phyloP scores from a whole-genome alignment of 331 rosid species.

The Saraca asoca region DNA sequence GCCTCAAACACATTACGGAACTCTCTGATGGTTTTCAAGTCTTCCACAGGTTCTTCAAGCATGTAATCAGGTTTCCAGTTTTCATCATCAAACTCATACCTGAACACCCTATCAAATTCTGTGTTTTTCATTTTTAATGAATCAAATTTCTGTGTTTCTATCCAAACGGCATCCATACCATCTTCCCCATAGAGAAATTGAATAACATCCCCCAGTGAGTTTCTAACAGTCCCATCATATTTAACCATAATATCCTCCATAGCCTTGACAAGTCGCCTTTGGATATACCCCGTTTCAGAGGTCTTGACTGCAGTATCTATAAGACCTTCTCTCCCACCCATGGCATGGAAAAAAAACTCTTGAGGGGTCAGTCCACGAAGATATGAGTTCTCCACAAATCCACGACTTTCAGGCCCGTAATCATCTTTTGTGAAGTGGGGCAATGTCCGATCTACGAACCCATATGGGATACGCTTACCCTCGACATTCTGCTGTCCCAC shows the following conservation, averaged over 20 bases:
- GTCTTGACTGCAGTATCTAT: conserved; percentile 98
- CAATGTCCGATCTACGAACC: conserved; percentile 88
- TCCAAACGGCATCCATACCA: conserved; percentile 99
- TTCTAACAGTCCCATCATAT: conserved; percentile 97
- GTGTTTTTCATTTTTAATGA: conserved; percentile 86
- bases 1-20: conserved; percentile 97
- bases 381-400: conserved; percentile 97
- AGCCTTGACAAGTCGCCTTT: conserved; percentile 96
- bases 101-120: conserved; percentile 81
- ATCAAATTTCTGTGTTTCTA: conserved; percentile 93
- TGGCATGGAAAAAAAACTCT: conserved; percentile 98
- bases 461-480: conserved; percentile 98
- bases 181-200: conserved; percentile 98
- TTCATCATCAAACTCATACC: conserved; percentile 87
- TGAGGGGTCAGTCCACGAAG: conserved; percentile 97
- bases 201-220: conserved; percentile 93
- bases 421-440: conserved; percentile 98
- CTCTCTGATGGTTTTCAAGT: conserved; percentile 90
- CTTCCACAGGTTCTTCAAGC: conserved; percentile 95
- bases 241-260: conserved; percentile 99
- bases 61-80: conserved; percentile 95
- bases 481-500: conserved; percentile 99
- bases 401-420: conserved; percentile 99
- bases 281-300: conserved; percentile 97
- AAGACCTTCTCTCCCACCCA: conserved; percentile 99